A percentile compares a stretch with the other conserved stretches of the same genome.
Conservation (phyloP, 805 yeast species). For the Millerozyma acaciae region DNA sequence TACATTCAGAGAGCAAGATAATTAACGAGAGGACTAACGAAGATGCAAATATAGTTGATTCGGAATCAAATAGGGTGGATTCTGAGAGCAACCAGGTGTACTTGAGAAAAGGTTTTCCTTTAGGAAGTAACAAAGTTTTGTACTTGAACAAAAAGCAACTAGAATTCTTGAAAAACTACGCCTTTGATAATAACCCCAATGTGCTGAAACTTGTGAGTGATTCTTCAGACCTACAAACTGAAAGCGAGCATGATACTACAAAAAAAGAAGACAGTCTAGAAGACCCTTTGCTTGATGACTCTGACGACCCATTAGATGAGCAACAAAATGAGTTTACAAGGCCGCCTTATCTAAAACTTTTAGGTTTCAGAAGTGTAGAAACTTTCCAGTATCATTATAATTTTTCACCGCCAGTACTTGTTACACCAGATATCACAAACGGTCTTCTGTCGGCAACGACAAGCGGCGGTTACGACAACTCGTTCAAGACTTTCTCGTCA, state of each 20-base stretch:
- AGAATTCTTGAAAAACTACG: slow-evolving; percentile 25
- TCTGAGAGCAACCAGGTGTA: slow-evolving; percentile 32
- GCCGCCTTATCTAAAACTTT: slow-evolving; percentile 54
- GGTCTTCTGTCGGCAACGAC: slow-evolving; percentile 22
- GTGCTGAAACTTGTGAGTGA: not conserved
- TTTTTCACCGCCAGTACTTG: slow-evolving; percentile 52
- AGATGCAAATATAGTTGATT: slow-evolving; percentile 44
- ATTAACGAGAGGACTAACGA: slow-evolving; percentile 42
- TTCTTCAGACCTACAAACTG: not conserved
- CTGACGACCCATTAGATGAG: slow-evolving; percentile 13
- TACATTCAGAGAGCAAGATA: slow-evolving; percentile 41
- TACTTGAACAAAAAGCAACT: slow-evolving; percentile 22
- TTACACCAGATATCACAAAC: slow-evolving; percentile 60
- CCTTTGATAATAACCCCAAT: slow-evolving; percentile 31
- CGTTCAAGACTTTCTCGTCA: slow-evolving; percentile 63
- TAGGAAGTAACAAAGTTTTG: slow-evolving; percentile 20
- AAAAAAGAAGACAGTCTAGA: slow-evolving; percentile 7
- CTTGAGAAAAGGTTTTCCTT: slow-evolving; percentile 29
- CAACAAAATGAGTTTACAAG: slow-evolving; percentile 11
- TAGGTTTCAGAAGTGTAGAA: slow-evolving; percentile 59
- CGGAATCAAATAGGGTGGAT: slow-evolving; percentile 29
- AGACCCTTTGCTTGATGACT: slow-evolving; percentile 11
- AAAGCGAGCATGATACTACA: slow-evolving; percentile 2
- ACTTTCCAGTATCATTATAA: slow-evolving; percentile 50
- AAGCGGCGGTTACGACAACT: slow-evolving; percentile 50